Conservation (phyloP, 768 basidiomycete genomes). For the Epithele typhae region DNA sequence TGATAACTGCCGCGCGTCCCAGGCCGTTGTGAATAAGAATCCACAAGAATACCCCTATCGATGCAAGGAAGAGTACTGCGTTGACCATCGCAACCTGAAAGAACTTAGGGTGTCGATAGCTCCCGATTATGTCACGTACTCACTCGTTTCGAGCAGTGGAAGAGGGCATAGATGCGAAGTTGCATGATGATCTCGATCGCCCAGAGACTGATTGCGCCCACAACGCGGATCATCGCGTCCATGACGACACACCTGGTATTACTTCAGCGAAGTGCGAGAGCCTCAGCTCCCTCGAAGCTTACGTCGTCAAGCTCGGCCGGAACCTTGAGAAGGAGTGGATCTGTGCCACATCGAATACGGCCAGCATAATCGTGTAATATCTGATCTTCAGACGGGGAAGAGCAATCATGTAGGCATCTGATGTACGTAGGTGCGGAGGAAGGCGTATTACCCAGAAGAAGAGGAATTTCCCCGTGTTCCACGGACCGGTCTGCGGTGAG, state of each 20-base stretch:
- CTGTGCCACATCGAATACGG: slow-evolving; percentile 41
- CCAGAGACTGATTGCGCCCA: slow-evolving; percentile 43
- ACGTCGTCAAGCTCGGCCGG: slow-evolving; percentile 24
- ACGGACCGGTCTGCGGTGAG: background rate
- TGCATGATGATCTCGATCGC: slow-evolving; percentile 47
- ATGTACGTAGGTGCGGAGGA: background rate
- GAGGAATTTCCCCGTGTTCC: slow-evolving; percentile 2
- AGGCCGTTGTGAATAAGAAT: slow-evolving; percentile 37
- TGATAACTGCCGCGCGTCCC: slow-evolving; percentile 32
- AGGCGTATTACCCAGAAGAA: slow-evolving; percentile 3
- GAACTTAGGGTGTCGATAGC: too few species aligned
- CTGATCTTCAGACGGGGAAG: slow-evolving; percentile 30
- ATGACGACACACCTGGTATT: slow-evolving; percentile 37
- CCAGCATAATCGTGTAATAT: slow-evolving; percentile 41
- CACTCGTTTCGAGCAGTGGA: slow-evolving; percentile 35
- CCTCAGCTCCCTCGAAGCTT: too few species aligned
- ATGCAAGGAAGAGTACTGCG: slow-evolving; percentile 33
- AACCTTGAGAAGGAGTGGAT: slow-evolving; percentile 29
- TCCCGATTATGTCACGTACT: slow-evolving; percentile 15
- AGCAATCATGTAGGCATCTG: background rate
- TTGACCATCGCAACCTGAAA: slow-evolving; percentile 32
- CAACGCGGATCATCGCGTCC: slow-evolving; percentile 39
- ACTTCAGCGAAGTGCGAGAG: background rate
- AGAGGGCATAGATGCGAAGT: slow-evolving; percentile 41
- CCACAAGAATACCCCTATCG: slow-evolving; percentile 39